These are phyloP conservation scores for Besnoitia besnoiti DNA, from an alignment of 169 alveolate species.

Conservation along the genomic window DNA sequence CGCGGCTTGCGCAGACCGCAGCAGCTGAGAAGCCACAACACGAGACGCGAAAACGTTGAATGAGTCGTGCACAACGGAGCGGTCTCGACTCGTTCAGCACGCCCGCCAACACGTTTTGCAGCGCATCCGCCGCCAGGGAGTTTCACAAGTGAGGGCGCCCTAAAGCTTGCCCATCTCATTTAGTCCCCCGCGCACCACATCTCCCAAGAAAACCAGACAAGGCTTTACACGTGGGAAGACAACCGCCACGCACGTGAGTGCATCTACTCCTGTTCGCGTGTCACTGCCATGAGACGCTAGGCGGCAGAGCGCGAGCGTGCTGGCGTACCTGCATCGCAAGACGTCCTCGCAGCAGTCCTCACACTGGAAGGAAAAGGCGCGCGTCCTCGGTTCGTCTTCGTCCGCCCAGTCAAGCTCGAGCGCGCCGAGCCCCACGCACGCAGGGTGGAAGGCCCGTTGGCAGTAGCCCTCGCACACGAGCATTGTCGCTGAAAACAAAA, in stretches of 20 bases:
- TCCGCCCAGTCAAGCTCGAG: background rate
- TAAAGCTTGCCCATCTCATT: no score
- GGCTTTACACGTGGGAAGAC: background rate
- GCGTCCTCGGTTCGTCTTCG: background rate
- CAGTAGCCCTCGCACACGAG: conserved; percentile 34
- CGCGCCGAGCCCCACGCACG: conserved; percentile 5
- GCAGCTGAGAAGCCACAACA: background rate
- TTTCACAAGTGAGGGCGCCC: no score
- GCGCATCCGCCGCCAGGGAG: no score
- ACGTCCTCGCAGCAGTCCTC: conserved; percentile 31
- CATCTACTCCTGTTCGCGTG: no score
- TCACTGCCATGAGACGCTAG: no score
- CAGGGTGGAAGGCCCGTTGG: conserved; percentile 20
- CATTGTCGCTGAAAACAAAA: conserved; percentile 1
- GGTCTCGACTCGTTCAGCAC: no score
- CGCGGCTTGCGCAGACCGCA: conserved; percentile 39
- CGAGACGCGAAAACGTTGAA: background rate
- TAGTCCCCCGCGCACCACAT: no score
- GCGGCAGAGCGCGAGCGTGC: no score
- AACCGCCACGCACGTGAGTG: no score
- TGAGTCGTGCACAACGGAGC: no score
- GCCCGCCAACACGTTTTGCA: no score
- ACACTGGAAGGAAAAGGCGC: conserved; percentile 28
- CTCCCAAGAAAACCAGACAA: background rate
- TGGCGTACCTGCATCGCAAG: conserved; percentile 7